Evolutionary conservation across 768 basidiomycete genomes (phyloP).

Genomic region (Xerocomellus dryophilus): DNA sequence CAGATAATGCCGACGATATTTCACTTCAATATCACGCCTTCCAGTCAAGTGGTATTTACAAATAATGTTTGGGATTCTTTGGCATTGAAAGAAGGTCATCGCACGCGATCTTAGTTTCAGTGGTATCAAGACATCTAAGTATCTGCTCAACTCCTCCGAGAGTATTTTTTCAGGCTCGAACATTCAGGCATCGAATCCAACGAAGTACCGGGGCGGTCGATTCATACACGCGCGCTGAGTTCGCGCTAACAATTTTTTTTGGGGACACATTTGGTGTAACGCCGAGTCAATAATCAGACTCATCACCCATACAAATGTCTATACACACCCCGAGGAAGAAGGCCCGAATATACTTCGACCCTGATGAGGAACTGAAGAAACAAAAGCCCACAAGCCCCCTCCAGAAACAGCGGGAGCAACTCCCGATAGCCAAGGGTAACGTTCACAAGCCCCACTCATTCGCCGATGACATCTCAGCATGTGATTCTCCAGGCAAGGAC

Average conservation of each 20-base stretch:
- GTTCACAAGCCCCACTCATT: background rate
- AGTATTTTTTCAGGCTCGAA: background rate
- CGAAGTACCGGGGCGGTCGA: background rate
- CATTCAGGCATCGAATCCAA: background rate
- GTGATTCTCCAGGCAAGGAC: slow-evolving; percentile 55
- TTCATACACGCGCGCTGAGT: background rate
- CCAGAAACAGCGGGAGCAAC: slow-evolving; percentile 62
- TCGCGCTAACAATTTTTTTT: background rate
- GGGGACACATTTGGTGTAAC: background rate
- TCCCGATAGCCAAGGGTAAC: slow-evolving; percentile 78
- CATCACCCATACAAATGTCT: slow-evolving; percentile 17
- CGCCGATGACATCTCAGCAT: background rate
- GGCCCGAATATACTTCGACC: slow-evolving; percentile 21
- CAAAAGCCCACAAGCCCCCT: slow-evolving; percentile 29
- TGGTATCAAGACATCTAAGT: background rate
- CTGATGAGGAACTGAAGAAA: slow-evolving; percentile 17
- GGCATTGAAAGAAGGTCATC: too few relatives aligned
- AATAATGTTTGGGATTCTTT: too few relatives aligned
- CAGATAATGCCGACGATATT: too few relatives aligned
- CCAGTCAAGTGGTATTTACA: too few relatives aligned
- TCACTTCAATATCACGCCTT: too few relatives aligned
- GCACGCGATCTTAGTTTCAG: too few relatives aligned
- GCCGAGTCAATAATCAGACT: background rate
- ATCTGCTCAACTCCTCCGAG: background rate
- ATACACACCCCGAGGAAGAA: slow-evolving; percentile 26